phyloP scores from a whole-genome alignment of 495 filamentous ascomycete genomes.

The Talaromyces thailandensis region DNA sequence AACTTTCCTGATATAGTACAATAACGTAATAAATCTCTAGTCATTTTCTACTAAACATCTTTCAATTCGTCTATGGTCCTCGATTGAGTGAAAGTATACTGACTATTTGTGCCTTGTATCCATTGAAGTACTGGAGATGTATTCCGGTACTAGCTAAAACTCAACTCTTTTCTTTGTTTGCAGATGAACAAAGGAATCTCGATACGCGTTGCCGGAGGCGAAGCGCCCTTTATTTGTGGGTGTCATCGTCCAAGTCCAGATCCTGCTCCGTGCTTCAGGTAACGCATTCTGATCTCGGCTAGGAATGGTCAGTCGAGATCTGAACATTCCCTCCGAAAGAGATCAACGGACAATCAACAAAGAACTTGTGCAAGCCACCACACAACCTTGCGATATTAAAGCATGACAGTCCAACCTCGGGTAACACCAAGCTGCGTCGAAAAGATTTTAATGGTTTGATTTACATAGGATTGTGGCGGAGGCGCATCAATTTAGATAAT shows the following conservation, averaged over 20 bases:
- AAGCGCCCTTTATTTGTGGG: not conserved
- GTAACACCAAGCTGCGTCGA: not conserved
- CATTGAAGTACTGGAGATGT: not conserved
- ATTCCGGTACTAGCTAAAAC: not conserved
- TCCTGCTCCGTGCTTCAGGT: not conserved
- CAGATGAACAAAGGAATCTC: not conserved
- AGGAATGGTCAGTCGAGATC: not conserved
- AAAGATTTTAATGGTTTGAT: not conserved
- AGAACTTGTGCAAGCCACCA: not conserved
- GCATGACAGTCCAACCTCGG: not conserved
- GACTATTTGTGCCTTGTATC: not conserved
- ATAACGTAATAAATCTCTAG: not conserved
- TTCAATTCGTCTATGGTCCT: not conserved
- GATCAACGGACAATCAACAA: not conserved
- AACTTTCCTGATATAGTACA: not conserved
- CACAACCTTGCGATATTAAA: not conserved
- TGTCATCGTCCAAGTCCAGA: not conserved
- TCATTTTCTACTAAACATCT: not conserved
- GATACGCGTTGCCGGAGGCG: not conserved
- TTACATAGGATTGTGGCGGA: not conserved
- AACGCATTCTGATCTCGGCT: not conserved
- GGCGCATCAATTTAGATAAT: not conserved
- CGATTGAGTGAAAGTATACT: not conserved
- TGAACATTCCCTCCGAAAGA: not conserved
- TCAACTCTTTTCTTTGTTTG: not conserved